These are phyloP conservation scores for Penstemon eatonii DNA, from an alignment of 257 asterid species.

Conservation along the genomic window DNA sequence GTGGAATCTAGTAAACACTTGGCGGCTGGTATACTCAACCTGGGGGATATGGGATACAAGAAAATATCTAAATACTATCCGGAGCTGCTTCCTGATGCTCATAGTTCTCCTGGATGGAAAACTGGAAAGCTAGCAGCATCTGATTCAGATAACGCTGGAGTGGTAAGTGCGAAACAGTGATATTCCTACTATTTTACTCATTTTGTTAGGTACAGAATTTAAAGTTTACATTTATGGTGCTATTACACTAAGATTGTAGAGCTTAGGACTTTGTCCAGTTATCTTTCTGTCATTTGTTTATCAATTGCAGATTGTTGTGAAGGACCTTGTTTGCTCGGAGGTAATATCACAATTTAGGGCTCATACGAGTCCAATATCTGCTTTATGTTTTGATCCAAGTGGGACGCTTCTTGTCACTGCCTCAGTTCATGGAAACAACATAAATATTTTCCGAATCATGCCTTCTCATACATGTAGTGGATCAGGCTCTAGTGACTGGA, in stretches of 20 bases:
- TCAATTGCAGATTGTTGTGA: slow-evolving; percentile 40
- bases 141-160: slow-evolving; percentile 39
- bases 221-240: not conserved
- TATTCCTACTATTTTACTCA: slow-evolving; percentile 8
- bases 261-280: not conserved
- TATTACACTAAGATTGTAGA: not conserved
- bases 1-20: slow-evolving; percentile 40
- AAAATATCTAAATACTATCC: slow-evolving; percentile 38
- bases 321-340: slow-evolving; percentile 40
- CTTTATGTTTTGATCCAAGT: slow-evolving; percentile 71
- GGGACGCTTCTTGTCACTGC: slow-evolving; percentile 78
- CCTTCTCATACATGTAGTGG: slow-evolving; percentile 43
- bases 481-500: slow-evolving; percentile 46
- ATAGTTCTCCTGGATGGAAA: slow-evolving; percentile 35
- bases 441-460: slow-evolving; percentile 61
- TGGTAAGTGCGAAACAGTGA: slow-evolving; percentile 27
- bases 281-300: slow-evolving; percentile 1
- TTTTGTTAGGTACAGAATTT: not conserved
- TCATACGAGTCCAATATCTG: slow-evolving; percentile 72
- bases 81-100: slow-evolving; percentile 37
- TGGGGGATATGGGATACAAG: slow-evolving; percentile 41
- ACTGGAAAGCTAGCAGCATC: slow-evolving; percentile 31
- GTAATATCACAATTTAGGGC: slow-evolving; percentile 75
- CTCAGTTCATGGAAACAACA: slow-evolving; percentile 70
- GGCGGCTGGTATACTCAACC: slow-evolving; percentile 37